A percentile compares a stretch with the other conserved stretches of the same genome.
Evolutionary conservation across 2,329 filamentous ascomycete species (phyloP).

Genomic region (Trichoderma simmonsii): DNA sequence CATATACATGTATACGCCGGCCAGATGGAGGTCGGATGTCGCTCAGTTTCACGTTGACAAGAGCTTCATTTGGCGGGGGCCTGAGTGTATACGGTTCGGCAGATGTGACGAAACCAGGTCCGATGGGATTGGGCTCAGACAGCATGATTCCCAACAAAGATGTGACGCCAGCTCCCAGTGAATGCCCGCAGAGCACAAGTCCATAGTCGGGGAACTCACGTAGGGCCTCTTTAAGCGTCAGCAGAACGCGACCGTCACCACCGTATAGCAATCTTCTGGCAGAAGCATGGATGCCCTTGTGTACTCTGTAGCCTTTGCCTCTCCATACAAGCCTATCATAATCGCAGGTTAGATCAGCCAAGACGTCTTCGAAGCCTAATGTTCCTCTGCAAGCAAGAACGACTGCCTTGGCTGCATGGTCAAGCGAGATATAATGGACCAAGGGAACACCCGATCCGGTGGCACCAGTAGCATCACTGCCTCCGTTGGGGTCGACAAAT

Average conservation of each 20-base stretch:
- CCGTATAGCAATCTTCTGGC: constrained; percentile 65
- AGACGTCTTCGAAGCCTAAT: constrained; percentile 68
- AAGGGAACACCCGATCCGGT: constrained; percentile 66
- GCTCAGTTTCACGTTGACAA: constrained; percentile 26
- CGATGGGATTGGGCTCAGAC: constrained; percentile 55
- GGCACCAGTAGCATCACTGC: constrained; percentile 61
- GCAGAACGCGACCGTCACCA: constrained; percentile 62
- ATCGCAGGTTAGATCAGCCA: constrained; percentile 72
- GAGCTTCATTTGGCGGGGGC: constrained; percentile 35
- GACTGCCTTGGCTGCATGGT: constrained; percentile 68
- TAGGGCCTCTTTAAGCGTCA: constrained; percentile 62
- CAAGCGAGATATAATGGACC: constrained; percentile 70
- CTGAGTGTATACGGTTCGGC: constrained; percentile 43
- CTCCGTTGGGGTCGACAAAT: constrained; percentile 66
- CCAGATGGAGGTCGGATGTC: constrained; percentile 59
- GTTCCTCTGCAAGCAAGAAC: constrained; percentile 72
- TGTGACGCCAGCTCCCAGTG: constrained; percentile 66
- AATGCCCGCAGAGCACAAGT: constrained; percentile 67
- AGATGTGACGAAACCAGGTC: constrained; percentile 62
- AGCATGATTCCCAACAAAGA: constrained; percentile 69
- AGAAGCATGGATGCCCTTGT: constrained; percentile 72
- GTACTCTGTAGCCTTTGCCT: constrained; percentile 63
- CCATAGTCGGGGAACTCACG: constrained; percentile 67
- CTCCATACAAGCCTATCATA: constrained; percentile 65
- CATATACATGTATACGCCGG: constrained; percentile 73